Base-by-base conservation (phyloP, 495 filamentous ascomycete species). In the Aspergillus leporis region DNA sequence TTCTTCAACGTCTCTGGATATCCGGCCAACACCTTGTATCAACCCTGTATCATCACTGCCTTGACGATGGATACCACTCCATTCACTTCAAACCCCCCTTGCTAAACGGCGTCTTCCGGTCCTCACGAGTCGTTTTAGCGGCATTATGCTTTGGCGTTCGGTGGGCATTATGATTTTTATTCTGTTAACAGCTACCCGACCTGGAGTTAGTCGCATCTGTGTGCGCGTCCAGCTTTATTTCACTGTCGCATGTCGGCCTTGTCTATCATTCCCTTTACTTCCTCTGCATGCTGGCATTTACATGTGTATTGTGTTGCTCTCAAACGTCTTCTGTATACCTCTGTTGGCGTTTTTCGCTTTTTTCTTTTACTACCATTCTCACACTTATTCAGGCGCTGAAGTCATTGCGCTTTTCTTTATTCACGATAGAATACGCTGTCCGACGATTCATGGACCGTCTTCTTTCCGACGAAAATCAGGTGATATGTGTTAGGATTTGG, bases 61-160 rank as follows among this genome's bases (percentile, higher is more conserved):
- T 16, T 18, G 38, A n/a, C 13, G 38, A 14, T 41, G 12, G 16
- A 41, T 41, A n/a, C 14, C n/a, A 12, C 38, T 18, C 16, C 16
- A 14, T 41, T 41, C 38, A 41, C 14, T 41, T 41, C 13, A 3
- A 41, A n/a, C 13, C 34, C 34, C 38, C 6, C 38, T 41, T 41
- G 13, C 38, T 41, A 16, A 41, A 41, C 14, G 38, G 38, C 38
- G 38, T n/a, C 38, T 18, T 41, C 3, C 10, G 22, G 12, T 57
- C 45, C 28, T 66, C 43, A 58, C 62, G 55, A 60, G 63, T 67
- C 62, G 58, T 73, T 65, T 68, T 68, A 73, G 70, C 70, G 70
- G 70, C 69, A 71, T 73, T 66, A 36, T 70, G 55, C 64, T 70
- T 59, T 58, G 70, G 71, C 69, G 71, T 73, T 73, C 14, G 38